Conservation (phyloP, 2,329 filamentous ascomycete genomes). For the Cryphonectria naterciae region DNA sequence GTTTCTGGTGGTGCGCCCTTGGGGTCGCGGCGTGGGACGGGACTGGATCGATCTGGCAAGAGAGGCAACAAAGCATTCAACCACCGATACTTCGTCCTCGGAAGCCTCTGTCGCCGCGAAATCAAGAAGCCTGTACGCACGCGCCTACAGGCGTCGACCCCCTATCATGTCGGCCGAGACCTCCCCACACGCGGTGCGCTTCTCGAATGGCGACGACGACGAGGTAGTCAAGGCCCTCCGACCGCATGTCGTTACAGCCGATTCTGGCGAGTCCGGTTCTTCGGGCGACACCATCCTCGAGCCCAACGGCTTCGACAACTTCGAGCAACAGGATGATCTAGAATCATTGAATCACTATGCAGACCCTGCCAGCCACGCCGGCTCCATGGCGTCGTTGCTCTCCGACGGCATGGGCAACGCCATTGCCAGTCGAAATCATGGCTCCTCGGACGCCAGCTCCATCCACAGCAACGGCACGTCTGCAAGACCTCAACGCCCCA, state of each 20-base stretch:
- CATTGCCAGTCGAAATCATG: constrained; percentile 46
- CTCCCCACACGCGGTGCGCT: constrained; percentile 61
- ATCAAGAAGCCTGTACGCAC: neutral
- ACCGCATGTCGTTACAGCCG: constrained; percentile 42
- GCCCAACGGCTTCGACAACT: constrained; percentile 43
- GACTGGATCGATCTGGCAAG: neutral
- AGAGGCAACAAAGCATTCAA: neutral
- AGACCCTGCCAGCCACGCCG: constrained; percentile 45
- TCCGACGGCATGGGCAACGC: constrained; percentile 49
- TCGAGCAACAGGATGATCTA: constrained; percentile 54
- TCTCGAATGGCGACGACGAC: constrained; percentile 55
- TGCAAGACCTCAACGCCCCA: constrained; percentile 65
- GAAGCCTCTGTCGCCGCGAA: neutral
- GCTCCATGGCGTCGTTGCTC: constrained; percentile 49
- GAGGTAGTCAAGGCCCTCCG: constrained; percentile 46
- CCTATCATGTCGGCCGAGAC: constrained; percentile 48
- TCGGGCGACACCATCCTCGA: constrained; percentile 52
- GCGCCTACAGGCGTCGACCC: neutral
- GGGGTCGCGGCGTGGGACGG: neutral
- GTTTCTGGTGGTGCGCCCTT: constrained; percentile 1
- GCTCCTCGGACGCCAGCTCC: constrained; percentile 36
- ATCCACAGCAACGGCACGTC: constrained; percentile 39
- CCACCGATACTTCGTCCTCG: neutral
- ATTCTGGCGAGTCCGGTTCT: constrained; percentile 54
- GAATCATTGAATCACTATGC: constrained; percentile 49